Percentiles rank a stretch among this genome's conserved stretches.
phyloP scores from a whole-genome alignment of 2,329 filamentous ascomycete genomes.

The Tothia fuscella region DNA sequence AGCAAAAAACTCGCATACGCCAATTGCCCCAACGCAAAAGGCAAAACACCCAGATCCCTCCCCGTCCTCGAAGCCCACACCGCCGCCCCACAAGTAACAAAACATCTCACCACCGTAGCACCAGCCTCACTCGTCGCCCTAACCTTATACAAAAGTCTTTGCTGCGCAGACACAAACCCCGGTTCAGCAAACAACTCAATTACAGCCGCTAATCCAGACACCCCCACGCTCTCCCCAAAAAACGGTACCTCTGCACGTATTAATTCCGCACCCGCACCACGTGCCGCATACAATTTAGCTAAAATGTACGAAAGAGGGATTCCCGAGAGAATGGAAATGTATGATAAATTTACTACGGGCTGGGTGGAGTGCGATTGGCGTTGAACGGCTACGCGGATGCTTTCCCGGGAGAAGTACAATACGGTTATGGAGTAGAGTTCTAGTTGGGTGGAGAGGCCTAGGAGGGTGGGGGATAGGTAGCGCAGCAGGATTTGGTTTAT shows the following conservation, averaged over 20 bases:
- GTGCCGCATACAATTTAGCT: constrained; percentile 59
- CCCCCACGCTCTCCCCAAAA: constrained; percentile 42
- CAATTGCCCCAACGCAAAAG: constrained; percentile 80
- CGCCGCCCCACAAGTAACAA: constrained; percentile 59
- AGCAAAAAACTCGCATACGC: constrained; percentile 60
- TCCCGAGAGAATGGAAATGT: constrained; percentile 63
- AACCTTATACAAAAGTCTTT: constrained; percentile 65
- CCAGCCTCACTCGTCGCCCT: constrained; percentile 73
- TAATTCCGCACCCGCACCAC: no score
- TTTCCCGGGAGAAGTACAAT: constrained; percentile 91
- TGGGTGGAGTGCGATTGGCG: constrained; percentile 54
- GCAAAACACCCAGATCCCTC: constrained; percentile 59
- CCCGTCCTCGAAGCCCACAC: constrained; percentile 46
- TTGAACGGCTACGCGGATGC: constrained; percentile 81
- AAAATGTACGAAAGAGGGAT: constrained; percentile 50
- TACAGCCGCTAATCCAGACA: constrained; percentile 46
- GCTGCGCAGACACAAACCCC: constrained; percentile 77
- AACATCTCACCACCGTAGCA: constrained; percentile 67
- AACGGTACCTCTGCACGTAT: constrained; percentile 50
- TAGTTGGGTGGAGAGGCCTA: constrained; percentile 79
- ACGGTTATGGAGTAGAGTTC: constrained; percentile 88
- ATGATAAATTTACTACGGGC: constrained; percentile 77
- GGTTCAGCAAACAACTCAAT: constrained; percentile 80
- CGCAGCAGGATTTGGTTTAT: constrained; percentile 87
- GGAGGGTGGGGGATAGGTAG: constrained; percentile 69